Conservation (phyloP, 202 grass and related monocot genomes). For the Brachypodium distachyon region DNA sequence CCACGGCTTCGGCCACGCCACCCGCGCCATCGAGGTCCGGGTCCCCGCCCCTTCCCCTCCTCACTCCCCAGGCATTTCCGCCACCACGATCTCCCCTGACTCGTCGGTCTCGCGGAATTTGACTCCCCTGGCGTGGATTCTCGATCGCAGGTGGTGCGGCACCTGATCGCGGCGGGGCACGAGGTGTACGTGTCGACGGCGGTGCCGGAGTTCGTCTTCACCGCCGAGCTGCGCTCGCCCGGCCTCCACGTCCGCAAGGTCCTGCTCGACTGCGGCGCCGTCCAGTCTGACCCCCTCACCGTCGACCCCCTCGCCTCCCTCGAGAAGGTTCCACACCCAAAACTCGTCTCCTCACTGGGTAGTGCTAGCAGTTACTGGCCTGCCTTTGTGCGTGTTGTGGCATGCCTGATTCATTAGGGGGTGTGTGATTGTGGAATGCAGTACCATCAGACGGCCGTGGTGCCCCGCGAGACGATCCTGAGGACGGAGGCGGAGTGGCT, state of each 20-base stretch:
- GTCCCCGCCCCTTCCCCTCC: background rate
- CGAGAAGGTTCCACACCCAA: slow-evolving; percentile 38
- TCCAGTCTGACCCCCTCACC: slow-evolving; percentile 88
- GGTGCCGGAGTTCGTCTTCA: slow-evolving; percentile 90
- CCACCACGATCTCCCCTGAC: background rate
- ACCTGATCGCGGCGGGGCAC: slow-evolving; percentile 66
- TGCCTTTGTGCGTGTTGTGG: background rate
- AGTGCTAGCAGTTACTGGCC: background rate
- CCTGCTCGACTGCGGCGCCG: slow-evolving; percentile 87
- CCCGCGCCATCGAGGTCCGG: slow-evolving; percentile 84
- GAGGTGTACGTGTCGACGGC: slow-evolving; percentile 87
- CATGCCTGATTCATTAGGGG: background rate
- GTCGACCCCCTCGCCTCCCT: slow-evolving; percentile 77
- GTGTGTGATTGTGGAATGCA: slow-evolving; percentile 30
- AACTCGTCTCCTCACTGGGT: background rate
- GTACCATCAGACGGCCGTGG: slow-evolving; percentile 85
- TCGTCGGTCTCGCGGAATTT: background rate
- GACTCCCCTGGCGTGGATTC: background rate
- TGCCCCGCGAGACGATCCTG: slow-evolving; percentile 77
- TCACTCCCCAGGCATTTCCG: background rate
- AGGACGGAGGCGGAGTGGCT: slow-evolving; percentile 82
- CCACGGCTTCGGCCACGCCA: slow-evolving; percentile 96
- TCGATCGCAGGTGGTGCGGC: slow-evolving; percentile 74
- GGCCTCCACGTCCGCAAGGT: slow-evolving; percentile 74
- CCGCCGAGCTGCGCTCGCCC: slow-evolving; percentile 70